Evolutionary conservation across 225 moss, liverwort and hornwort genomes (phyloP).

Genomic region (Sphagnum contortum): DNA sequence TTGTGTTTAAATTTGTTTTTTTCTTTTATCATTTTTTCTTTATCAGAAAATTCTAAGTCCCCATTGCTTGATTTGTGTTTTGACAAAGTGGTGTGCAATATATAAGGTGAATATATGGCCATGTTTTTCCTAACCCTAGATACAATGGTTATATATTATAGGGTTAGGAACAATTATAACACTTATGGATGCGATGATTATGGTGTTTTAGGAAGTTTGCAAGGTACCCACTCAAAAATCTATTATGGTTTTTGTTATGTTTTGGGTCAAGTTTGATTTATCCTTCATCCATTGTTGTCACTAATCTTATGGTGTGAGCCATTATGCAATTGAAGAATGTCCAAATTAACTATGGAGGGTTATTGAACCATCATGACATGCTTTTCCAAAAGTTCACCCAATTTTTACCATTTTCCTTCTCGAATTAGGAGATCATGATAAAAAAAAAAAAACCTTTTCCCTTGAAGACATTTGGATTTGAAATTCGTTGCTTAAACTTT

Average conservation of each 20-base stretch:
- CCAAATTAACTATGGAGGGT: conserved; percentile 31
- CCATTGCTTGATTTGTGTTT: too few relatives aligned
- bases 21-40: too few relatives aligned
- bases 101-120: too few relatives aligned
- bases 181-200: neutral
- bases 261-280: conserved; percentile 41
- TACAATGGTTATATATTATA: too few relatives aligned
- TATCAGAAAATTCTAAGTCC: too few relatives aligned
- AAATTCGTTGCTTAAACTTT: conserved; percentile 43
- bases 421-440: conserved; percentile 3
- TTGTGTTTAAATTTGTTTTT: too few relatives aligned
- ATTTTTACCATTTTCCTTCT: conserved; percentile 23
- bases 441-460: conserved; percentile 9
- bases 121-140: too few relatives aligned
- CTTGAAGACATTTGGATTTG: conserved; percentile 26
- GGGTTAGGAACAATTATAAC: neutral
- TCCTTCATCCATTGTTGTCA: conserved; percentile 35
- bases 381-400: conserved; percentile 43
- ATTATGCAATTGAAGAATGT: conserved; percentile 38
- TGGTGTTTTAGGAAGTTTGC: conserved; percentile 38
- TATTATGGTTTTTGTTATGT: conserved; percentile 55
- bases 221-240: conserved; percentile 44
- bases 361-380: conserved; percentile 49
- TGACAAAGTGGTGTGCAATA: too few relatives aligned
- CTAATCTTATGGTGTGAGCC: conserved; percentile 32